phyloP scores from a whole-genome alignment of 768 basidiomycete species.

The Termitomyces sp. region DNA sequence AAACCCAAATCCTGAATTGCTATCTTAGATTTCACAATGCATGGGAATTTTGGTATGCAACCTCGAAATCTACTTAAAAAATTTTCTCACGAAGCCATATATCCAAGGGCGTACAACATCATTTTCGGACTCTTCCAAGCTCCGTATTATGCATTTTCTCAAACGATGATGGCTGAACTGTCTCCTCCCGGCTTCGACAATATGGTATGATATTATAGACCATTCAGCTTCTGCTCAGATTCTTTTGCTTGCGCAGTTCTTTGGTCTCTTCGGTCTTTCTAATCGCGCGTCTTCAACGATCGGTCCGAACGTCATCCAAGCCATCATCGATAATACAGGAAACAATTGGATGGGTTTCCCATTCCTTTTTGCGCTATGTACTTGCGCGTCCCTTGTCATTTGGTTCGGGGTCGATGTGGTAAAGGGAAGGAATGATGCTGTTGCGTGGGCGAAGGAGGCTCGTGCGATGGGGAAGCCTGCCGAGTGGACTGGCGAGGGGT shows the following conservation, averaged over 20 bases:
- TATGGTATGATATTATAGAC: conserved; percentile 29
- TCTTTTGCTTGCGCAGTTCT: conserved; percentile 47
- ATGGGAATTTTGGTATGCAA: conserved; percentile 82
- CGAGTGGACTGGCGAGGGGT: no score
- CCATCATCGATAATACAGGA: conserved; percentile 66
- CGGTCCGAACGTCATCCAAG: conserved; percentile 81
- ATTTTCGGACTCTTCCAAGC: conserved; percentile 80
- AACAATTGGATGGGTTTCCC: conserved; percentile 84
- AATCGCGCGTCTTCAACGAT: conserved; percentile 83
- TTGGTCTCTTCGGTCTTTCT: conserved; percentile 80
- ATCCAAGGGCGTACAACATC: conserved; percentile 66
- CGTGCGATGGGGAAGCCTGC: no score
- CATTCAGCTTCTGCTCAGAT: not conserved
- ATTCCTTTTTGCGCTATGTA: conserved; percentile 72
- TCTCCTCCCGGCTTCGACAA: conserved; percentile 86
- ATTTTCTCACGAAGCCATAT: not conserved
- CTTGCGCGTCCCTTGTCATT: conserved; percentile 61
- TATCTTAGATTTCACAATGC: conserved; percentile 58
- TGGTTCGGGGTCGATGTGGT: conserved; percentile 69
- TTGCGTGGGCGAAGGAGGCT: conserved; percentile 42
- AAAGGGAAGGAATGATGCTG: conserved; percentile 59
- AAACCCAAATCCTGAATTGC: not conserved
- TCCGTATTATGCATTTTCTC: conserved; percentile 82
- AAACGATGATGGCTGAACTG: conserved; percentile 87
- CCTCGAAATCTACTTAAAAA: not conserved